These are phyloP conservation scores for Eucalyptus shirleyi DNA, from an alignment of 345 rosid genomes.

Conservation along the genomic window DNA sequence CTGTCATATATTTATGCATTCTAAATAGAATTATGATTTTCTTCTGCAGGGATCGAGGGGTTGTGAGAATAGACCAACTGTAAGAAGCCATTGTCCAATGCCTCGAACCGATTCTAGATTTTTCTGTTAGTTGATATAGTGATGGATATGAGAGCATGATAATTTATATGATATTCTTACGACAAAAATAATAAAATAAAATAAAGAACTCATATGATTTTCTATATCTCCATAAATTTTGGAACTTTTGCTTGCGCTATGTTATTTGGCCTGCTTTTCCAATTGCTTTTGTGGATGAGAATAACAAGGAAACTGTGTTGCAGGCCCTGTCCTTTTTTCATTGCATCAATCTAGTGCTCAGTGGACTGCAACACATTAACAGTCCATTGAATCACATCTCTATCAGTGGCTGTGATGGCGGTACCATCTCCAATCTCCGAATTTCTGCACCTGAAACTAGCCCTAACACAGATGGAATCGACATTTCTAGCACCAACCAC, in stretches of 20 bases:
- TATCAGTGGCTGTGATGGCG: neutral
- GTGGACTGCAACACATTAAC: conserved; percentile 4
- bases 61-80: neutral
- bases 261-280: neutral
- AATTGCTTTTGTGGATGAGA: neutral
- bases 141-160: neutral
- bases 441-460: conserved; percentile 20
- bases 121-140: neutral
- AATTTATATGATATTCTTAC: neutral
- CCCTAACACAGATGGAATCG: conserved; percentile 46
- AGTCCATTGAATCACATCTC: conserved; percentile 15
- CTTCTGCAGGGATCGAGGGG: neutral
- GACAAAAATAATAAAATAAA: too few species aligned
- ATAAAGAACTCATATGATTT: neutral
- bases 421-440: conserved; percentile 7
- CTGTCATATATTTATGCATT: neutral
- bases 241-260: neutral
- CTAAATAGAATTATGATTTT: neutral
- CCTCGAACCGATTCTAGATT: neutral
- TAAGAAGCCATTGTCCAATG: neutral
- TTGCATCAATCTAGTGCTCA: conserved; percentile 6
- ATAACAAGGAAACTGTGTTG: neutral
- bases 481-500: neutral
- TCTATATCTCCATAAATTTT: neutral
- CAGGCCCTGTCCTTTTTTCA: conserved; percentile 6